Percentiles rank a stretch among this genome's conserved stretches.
Conservation (phyloP, 2,329 filamentous ascomycete genomes). For the Neurospora crassa region DNA sequence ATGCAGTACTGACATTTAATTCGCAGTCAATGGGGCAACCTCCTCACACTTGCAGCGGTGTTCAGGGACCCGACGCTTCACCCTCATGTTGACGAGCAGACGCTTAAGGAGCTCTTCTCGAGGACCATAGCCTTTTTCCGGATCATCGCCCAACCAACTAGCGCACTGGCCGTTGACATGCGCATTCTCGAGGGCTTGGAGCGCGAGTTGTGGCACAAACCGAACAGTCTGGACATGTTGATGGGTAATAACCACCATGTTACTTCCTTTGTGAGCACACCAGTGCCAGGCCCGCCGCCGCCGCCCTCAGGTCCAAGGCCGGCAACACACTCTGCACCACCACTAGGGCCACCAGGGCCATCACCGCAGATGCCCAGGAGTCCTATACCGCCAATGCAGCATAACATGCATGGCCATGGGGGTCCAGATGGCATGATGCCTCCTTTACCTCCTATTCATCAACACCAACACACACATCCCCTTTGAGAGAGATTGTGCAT, state of each 20-base stretch:
- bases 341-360: background rate
- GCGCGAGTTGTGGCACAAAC: slow-evolving; percentile 27
- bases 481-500: background rate
- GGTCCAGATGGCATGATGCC: background rate
- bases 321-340: background rate
- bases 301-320: background rate
- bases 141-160: slow-evolving; percentile 61
- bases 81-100: slow-evolving; percentile 43
- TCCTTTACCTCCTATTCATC: background rate
- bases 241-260: slow-evolving; percentile 5
- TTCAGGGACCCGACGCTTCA: slow-evolving; percentile 57
- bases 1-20: slow-evolving; percentile 4
- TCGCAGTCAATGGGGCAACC: slow-evolving; percentile 80
- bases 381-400: slow-evolving; percentile 5
- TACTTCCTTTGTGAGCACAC: slow-evolving; percentile 14
- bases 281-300: background rate
- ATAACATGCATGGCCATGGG: background rate
- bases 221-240: slow-evolving; percentile 6
- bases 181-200: slow-evolving; percentile 56
- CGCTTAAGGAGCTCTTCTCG: slow-evolving; percentile 51
- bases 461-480: background rate
- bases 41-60: slow-evolving; percentile 79
- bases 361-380: background rate
- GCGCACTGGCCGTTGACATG: slow-evolving; percentile 64
- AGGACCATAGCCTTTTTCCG: slow-evolving; percentile 71